Base-by-base conservation (phyloP, 1,284 basidiomycete genomes). In the Anthracocystis setariae region DNA sequence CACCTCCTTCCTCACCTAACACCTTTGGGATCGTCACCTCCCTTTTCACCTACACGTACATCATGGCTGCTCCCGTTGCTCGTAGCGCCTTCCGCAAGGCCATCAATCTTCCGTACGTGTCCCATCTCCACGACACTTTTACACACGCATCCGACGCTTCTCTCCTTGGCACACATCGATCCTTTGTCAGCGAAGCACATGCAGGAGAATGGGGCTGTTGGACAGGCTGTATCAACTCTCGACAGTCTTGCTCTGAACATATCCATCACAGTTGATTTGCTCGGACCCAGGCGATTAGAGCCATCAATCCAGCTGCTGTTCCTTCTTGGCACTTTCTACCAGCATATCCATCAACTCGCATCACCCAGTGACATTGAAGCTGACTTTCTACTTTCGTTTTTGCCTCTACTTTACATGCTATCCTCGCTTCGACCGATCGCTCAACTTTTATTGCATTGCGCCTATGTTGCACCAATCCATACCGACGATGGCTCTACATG, bases 41-140 rank as follows among this genome's bases (percentile, higher is more conserved):
- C 29, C 29, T 29, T 42, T 46, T 46, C 24, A 40, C 24, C 54
- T 37, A 21, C 35, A 37, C 38, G 29, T 40, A 53, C 66, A 70
- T 55, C 72, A 79, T 80, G 48, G 68, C 58, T 38, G 74, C 71
- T 57, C 67, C 60, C 23, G 76, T 70, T 49, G 63, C 61, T 57
- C 66, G 71, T 46, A 70, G 79, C 53, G 69, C 80, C 62, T 73
- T 77, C 51, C 79, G 83, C 73, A 82, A 73, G 70, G 90, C 90
- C 73, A 85, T 92, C 83, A 93, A 89, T 85, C 86, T 95, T 79
- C 85, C 91, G 74, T 76, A 66, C 55, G 74, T 76, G 35, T 37
- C 35, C 5, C 5, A 37, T 37, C 35, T n/a, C 12, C 13, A 37
- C 35, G 35, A 37, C 35, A 49, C 49, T 47, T 33, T 10, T 29